phyloP scores from a whole-genome alignment of 75 land plant species.

The Cunninghamia lanceolata region DNA sequence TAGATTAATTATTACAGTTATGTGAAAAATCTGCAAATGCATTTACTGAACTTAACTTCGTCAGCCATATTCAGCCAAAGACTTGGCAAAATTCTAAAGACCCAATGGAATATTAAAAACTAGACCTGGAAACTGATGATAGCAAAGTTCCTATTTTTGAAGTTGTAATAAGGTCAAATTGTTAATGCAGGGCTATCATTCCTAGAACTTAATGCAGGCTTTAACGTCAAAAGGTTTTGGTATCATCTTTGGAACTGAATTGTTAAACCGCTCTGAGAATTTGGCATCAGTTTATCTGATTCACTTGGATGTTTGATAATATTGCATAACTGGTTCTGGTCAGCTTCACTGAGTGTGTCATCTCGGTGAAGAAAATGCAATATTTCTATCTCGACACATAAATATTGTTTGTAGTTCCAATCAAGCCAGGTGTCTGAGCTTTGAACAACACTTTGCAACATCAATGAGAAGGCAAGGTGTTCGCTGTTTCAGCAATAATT shows the following conservation, averaged over 20 bases:
- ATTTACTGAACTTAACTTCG: too few relatives aligned
- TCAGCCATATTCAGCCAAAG: background rate
- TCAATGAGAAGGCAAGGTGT: too few relatives aligned
- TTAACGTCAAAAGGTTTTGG: too few relatives aligned
- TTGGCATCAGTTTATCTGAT: too few relatives aligned
- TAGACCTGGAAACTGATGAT: background rate
- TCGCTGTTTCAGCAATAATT: too few relatives aligned
- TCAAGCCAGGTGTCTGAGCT: background rate
- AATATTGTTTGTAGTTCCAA: background rate
- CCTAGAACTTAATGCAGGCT: too few relatives aligned
- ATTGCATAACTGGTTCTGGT: background rate
- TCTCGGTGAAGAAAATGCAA: background rate
- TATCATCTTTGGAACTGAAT: too few relatives aligned
- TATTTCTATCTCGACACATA: background rate
- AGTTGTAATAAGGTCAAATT: background rate
- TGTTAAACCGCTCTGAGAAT: too few relatives aligned
- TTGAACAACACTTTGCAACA: background rate
- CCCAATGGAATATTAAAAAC: background rate
- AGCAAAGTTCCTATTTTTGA: background rate
- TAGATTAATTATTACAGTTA: too few relatives aligned
- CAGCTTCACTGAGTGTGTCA: background rate
- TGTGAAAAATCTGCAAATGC: background rate
- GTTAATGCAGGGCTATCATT: too few relatives aligned
- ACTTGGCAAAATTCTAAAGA: background rate
- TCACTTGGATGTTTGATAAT: background rate